Evolutionary conservation across 1,284 basidiomycete genomes (phyloP).

Genomic region (Hemileia vastatrix): DNA sequence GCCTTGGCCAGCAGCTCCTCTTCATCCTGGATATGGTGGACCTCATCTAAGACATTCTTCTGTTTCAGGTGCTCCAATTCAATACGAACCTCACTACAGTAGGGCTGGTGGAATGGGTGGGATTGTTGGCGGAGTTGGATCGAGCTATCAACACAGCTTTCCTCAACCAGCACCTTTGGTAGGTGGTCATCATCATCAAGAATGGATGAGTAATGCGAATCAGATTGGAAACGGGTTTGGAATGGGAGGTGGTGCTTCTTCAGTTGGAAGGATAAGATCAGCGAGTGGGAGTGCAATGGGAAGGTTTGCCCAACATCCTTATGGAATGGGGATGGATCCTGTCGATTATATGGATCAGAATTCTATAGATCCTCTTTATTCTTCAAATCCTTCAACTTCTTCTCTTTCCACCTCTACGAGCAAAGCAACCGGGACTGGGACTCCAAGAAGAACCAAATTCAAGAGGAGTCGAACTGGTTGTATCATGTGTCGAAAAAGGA

Average conservation of each 20-base stretch:
- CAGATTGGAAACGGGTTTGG: not conserved
- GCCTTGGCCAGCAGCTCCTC: not conserved
- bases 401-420: too few relatives aligned
- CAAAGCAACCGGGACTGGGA: too few relatives aligned
- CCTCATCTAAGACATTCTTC: not conserved
- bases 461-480: too few relatives aligned
- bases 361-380: not conserved
- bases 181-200: not conserved
- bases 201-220: not conserved
- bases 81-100: not conserved
- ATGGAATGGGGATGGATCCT: not conserved
- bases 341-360: too few relatives aligned
- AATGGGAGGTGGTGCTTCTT: not conserved
- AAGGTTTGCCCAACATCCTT: not conserved
- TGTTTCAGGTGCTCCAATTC: not conserved
- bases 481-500: too few relatives aligned
- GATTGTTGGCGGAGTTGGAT: not conserved
- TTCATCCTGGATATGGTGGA: not conserved
- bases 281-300: not conserved
- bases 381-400: too few relatives aligned
- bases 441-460: too few relatives aligned
- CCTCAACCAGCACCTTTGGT: not conserved
- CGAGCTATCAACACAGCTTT: not conserved
- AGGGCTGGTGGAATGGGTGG: not conserved
- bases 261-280: not conserved